Base-by-base conservation (phyloP, 2,329 filamentous ascomycete genomes). In the Chalara sp. region DNA sequence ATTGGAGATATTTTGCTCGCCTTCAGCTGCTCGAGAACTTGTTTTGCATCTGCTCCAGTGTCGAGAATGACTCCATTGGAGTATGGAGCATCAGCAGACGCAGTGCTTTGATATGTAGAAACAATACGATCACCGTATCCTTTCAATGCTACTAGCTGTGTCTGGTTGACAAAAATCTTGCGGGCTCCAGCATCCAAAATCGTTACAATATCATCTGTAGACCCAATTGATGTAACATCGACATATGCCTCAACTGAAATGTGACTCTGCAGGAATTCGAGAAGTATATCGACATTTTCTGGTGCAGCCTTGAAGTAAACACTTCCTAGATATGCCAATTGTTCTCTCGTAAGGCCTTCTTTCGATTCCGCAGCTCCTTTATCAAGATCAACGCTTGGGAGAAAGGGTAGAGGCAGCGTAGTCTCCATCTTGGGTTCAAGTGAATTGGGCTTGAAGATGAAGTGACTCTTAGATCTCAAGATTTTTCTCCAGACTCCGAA, bases 121-220 rank as follows among this genome's bases (percentile, higher is more conserved):
- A 79, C 72, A 30, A 84, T 75, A 52, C 82, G 73, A 42, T 74
- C 70, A 42, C 76, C 78, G 56, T 80, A 81, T 56, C 77, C 74
- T 45, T 73, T 68, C 52, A 79, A 78, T 47, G 76, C 70, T 6
- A 75, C 72, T 48, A 95, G 72, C 65, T 89, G 86, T 51, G 83
- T 11, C 45, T 83, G 78, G 13, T 79, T 78, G 47, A 96, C 87
- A 67, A 97, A 93, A 55, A 93, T 85, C 66, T 86, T 93, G 48
- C 83, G 80, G 6, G 90, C 89, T 53, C 93, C 93, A 56, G 83
- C 80, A 67, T 99, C 88, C 50, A 99, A 81, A 35, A 97, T 76
- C 44, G 86, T 79, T 49, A 92, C 72, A 35, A 97, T 75, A 56
- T 95, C 86, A 58, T 90, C 85, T 50, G 75, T 73, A 8, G 83